phyloP scores from a whole-genome alignment of 768 basidiomycete genomes.

The Kwoniella shandongensis region DNA sequence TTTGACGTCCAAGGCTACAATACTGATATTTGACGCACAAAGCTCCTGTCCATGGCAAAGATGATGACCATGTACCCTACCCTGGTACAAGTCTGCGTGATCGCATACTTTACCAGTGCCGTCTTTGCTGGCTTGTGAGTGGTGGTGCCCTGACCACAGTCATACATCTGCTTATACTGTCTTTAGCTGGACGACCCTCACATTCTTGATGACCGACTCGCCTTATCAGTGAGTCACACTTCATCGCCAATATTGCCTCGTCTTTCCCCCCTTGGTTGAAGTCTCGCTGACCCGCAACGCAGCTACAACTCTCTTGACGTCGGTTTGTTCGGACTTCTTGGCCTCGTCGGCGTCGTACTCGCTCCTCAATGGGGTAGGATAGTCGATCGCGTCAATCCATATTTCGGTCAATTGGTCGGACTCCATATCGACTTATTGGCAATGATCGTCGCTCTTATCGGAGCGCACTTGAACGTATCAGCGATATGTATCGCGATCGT shows the following conservation, averaged over 20 bases:
- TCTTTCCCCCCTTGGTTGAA: slow-evolving; percentile 32
- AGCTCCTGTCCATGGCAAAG: slow-evolving; percentile 67
- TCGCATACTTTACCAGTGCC: slow-evolving; percentile 59
- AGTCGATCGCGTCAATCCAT: slow-evolving; percentile 71
- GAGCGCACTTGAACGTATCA: slow-evolving; percentile 67
- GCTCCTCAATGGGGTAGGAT: slow-evolving; percentile 69
- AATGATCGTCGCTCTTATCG: slow-evolving; percentile 63
- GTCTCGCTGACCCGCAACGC: neutral
- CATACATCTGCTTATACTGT: slow-evolving; percentile 17
- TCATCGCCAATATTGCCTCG: neutral
- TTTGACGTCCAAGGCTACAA: too few relatives aligned
- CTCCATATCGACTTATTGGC: slow-evolving; percentile 49
- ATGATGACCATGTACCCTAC: slow-evolving; percentile 75
- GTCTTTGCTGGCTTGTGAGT: slow-evolving; percentile 46
- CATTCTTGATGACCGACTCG: slow-evolving; percentile 74
- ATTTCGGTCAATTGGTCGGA: slow-evolving; percentile 70
- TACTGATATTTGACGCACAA: neutral
- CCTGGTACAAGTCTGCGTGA: slow-evolving; percentile 64
- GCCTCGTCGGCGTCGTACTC: slow-evolving; percentile 62
- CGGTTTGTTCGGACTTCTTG: slow-evolving; percentile 72
- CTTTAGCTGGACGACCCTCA: slow-evolving; percentile 56
- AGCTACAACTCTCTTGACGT: slow-evolving; percentile 61
- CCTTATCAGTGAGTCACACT: slow-evolving; percentile 65
- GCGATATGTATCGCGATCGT: slow-evolving; percentile 71
- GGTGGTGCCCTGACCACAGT: too few relatives aligned